Evolutionary conservation across 2,329 filamentous ascomycete genomes (phyloP).

Genomic region (Paramyrothecium roridum): DNA sequence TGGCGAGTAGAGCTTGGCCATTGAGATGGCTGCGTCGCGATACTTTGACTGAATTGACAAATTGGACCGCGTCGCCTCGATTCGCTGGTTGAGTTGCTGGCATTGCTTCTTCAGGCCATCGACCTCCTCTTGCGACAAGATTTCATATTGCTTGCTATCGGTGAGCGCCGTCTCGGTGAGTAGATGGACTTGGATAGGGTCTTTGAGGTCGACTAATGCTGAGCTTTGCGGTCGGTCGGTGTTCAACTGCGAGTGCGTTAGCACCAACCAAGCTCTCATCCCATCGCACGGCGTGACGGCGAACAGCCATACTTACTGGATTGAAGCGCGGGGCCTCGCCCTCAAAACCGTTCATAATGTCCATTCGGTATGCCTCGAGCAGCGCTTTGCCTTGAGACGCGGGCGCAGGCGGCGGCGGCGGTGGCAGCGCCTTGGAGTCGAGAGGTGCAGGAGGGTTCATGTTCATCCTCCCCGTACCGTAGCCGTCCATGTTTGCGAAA

Average conservation of each 20-base stretch:
- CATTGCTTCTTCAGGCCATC: slow-evolving; percentile 89
- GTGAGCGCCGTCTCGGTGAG: slow-evolving; percentile 89
- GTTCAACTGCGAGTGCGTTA: slow-evolving; percentile 40
- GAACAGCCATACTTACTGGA: slow-evolving; percentile 40
- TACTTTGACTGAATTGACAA: slow-evolving; percentile 90
- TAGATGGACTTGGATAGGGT: slow-evolving; percentile 81
- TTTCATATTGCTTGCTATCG: slow-evolving; percentile 81
- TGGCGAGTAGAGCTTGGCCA: slow-evolving; percentile 76
- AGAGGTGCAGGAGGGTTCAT: slow-evolving; percentile 17
- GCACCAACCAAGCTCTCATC: not conserved
- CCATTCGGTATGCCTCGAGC: slow-evolving; percentile 57
- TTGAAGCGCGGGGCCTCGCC: slow-evolving; percentile 54
- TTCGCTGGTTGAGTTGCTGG: slow-evolving; percentile 66
- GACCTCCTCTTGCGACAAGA: slow-evolving; percentile 87
- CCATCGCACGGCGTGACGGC: not conserved
- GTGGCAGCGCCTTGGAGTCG: slow-evolving; percentile 10
- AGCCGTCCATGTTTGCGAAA: slow-evolving; percentile 35
- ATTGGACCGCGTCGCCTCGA: slow-evolving; percentile 79
- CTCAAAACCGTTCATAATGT: slow-evolving; percentile 52
- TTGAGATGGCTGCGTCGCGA: slow-evolving; percentile 84
- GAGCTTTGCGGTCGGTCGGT: slow-evolving; percentile 51
- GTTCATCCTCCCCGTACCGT: slow-evolving; percentile 24
- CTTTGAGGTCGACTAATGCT: slow-evolving; percentile 58
- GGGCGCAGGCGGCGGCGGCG: slow-evolving; percentile 28
- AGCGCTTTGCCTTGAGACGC: slow-evolving; percentile 44